Evolutionary conservation across 495 filamentous ascomycete genomes (phyloP), one percentile per base, ranked within the genome.

Genomic region (Tuber aestivum): DNA sequence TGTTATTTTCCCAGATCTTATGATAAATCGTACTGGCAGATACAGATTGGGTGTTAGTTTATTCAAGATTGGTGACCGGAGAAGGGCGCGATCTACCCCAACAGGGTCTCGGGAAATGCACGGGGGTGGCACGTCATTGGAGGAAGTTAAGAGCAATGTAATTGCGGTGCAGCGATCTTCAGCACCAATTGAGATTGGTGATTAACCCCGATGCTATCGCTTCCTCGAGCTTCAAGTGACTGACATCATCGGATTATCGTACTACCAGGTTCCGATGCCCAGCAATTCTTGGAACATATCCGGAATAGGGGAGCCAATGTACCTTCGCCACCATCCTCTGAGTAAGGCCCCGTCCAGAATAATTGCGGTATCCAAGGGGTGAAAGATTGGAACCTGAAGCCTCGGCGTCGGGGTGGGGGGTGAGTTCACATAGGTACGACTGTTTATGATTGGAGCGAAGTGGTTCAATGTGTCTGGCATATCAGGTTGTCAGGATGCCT

Each of bases 1-100:
- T 75, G 81, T 75, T 73, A 70, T 82, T 41, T 83, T 83, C 45
- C 78, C 81, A 23, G 81, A 83, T 48, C 76, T 82, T 20, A 80
- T 73, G 70, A 83, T 83, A 69, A 82, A 80, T 48, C 69, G 72
- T 7, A 72, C 81, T 40, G 81, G 81, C n/a, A 76, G 73, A 41
- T 83, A 83, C 42, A 80, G 78, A 68, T 73, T 83, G 41, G 78
- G 81, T 16, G 74, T 83, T 56, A 83, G 76, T 71, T 76, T 83
- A 48, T 82, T 83, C 76, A 83, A 81, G 61, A 73, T 83, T 38
- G 81, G 78, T 45, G 71, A 75, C 38, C 74, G 74, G 38, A 77
- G 74, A 38, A 76, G 76, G 42, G 73, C 75, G 70, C 75, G 76
- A 45, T 77, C 80, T 35, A 9, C 71, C n/a, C 12, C 21, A 21